These are phyloP conservation scores for Plasmodium relictum DNA, from an alignment of 169 alveolate genomes.

Conservation along the genomic window DNA sequence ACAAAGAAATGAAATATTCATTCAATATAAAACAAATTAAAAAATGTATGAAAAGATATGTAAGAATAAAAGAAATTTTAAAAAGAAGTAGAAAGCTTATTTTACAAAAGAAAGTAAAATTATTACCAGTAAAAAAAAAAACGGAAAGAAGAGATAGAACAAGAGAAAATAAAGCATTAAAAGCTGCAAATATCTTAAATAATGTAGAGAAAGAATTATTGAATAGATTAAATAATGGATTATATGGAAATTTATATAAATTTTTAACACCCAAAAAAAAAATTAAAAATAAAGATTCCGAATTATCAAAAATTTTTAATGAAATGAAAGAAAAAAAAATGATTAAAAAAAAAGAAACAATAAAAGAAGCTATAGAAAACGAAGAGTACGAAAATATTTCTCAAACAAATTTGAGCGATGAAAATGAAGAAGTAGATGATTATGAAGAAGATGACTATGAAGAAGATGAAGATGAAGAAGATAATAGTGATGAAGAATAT, in stretches of 20 bases:
- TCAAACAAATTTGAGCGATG: slow-evolving; percentile 2
- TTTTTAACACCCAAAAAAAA: slow-evolving; percentile 61
- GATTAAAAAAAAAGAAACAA: background rate
- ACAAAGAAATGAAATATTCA: slow-evolving; percentile 93
- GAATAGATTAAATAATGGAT: slow-evolving; percentile 93
- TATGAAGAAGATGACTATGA: slow-evolving; percentile 24
- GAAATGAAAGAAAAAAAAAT: slow-evolving; percentile 10
- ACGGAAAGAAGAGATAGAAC: slow-evolving; percentile 98
- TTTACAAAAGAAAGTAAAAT: slow-evolving; percentile 74
- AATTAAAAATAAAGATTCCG: slow-evolving; percentile 65
- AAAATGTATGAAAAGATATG: slow-evolving; percentile 97
- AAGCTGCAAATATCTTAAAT: slow-evolving; percentile 98
- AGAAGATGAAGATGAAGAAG: slow-evolving; percentile 11
- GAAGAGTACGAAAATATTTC: background rate
- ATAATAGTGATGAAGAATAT: background rate
- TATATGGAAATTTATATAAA: slow-evolving; percentile 61
- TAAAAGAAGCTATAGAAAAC: background rate
- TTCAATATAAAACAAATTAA: slow-evolving; percentile 95
- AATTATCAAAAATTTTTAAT: slow-evolving; percentile 27
- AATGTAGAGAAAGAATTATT: slow-evolving; percentile 97
- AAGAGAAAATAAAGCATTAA: slow-evolving; percentile 96
- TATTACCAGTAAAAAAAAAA: slow-evolving; percentile 96
- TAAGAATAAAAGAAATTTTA: slow-evolving; percentile 96
- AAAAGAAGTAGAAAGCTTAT: slow-evolving; percentile 93
- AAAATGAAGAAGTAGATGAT: slow-evolving; percentile 18